Percentiles rank a stretch among this genome's conserved stretches.
These are phyloP conservation scores for Fusarium pseudocircinatum DNA, from an alignment of 2,329 filamentous ascomycete species.

Conservation along the genomic window DNA sequence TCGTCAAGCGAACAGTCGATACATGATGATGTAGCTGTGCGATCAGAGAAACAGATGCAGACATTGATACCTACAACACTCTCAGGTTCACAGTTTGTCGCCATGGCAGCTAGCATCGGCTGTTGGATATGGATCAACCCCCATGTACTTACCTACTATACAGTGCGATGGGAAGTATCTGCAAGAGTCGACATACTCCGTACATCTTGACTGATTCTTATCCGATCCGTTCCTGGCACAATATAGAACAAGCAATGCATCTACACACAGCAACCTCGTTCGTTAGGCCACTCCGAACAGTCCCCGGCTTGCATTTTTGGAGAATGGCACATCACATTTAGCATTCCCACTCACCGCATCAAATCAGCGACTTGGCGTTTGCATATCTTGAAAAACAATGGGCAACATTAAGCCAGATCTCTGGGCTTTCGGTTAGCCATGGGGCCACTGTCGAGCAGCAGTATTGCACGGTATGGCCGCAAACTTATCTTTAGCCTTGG, in stretches of 20 bases:
- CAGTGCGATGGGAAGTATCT: background rate
- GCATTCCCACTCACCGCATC: conserved; percentile 24
- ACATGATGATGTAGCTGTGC: background rate
- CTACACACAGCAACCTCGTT: background rate
- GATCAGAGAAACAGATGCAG: conserved; percentile 6
- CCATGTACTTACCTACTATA: background rate
- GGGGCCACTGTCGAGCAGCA: background rate
- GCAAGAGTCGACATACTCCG: conserved; percentile 33
- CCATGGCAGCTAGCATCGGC: background rate
- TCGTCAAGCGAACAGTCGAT: conserved; percentile 20
- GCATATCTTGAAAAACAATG: conserved; percentile 14
- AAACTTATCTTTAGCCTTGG: conserved; percentile 14
- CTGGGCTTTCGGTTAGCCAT: conserved; percentile 4
- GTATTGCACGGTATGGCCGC: conserved; percentile 3
- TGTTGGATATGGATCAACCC: background rate
- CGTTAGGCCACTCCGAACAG: conserved; percentile 8
- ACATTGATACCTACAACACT: conserved; percentile 12
- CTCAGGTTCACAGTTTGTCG: background rate
- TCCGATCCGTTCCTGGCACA: conserved; percentile 10
- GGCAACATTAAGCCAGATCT: conserved; percentile 4
- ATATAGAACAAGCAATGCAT: background rate
- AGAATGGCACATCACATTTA: conserved; percentile 33
- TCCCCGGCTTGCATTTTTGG: conserved; percentile 30
- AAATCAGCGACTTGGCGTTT: conserved; percentile 33
- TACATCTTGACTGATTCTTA: conserved; percentile 18